A percentile compares a stretch with the other conserved stretches of the same genome.
Conservation (phyloP, 2,329 filamentous ascomycete species). For the Chaetoscypha palmicola region DNA sequence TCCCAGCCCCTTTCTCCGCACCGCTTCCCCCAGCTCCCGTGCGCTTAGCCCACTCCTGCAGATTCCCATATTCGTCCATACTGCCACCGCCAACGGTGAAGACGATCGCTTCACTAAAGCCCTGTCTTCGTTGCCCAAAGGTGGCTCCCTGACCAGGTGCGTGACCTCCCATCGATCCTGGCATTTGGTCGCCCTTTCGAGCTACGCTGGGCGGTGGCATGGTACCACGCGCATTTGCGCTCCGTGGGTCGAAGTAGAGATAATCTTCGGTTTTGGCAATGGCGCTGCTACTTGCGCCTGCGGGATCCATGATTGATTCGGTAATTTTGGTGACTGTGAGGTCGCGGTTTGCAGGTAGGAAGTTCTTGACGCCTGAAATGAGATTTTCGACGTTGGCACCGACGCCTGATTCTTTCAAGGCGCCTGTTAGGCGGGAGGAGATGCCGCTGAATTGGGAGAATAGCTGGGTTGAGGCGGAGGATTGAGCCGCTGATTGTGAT, state of each 20-base stretch:
- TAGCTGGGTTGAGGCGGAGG: conserved; percentile 60
- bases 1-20: conserved; percentile 50
- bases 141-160: conserved; percentile 65
- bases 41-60: conserved; percentile 90
- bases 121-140: conserved; percentile 85
- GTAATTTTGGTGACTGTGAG: conserved; percentile 96
- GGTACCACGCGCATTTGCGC: conserved; percentile 84
- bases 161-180: conserved; percentile 40
- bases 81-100: conserved; percentile 93
- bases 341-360: conserved; percentile 92
- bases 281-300: conserved; percentile 79
- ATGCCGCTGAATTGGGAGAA: conserved; percentile 92
- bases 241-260: conserved; percentile 93
- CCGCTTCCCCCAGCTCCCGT: conserved; percentile 45
- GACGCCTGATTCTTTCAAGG: conserved; percentile 83
- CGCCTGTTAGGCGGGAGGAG: conserved; percentile 84
- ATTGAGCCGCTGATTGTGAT: conserved; percentile 48
- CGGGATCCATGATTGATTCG: conserved; percentile 95
- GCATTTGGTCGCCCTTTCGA: conserved; percentile 38
- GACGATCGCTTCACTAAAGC: conserved; percentile 85
- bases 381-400: conserved; percentile 87
- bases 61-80: conserved; percentile 97
- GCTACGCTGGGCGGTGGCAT: conserved; percentile 71
- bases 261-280: conserved; percentile 96
- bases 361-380: conserved; percentile 95